phyloP scores from a whole-genome alignment of 352 stramenopile genomes.

The Aphanomyces invadans region DNA sequence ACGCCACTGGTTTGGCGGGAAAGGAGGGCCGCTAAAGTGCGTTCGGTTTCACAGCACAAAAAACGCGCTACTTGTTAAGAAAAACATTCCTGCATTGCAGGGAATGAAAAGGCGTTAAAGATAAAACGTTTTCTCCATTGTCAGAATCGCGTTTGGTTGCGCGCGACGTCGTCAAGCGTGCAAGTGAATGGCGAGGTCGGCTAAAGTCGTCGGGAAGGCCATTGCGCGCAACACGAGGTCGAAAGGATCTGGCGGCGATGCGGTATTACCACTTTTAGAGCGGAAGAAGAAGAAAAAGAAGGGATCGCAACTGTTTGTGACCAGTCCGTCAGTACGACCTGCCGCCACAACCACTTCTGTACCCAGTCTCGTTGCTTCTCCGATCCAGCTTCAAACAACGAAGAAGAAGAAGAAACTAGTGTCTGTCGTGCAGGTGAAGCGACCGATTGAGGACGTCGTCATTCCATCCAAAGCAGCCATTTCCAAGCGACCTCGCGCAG shows the following conservation, averaged over 20 bases:
- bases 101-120: neutral
- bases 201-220: neutral
- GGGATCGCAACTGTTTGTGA: neutral
- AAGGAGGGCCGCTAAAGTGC: neutral
- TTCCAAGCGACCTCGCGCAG: neutral
- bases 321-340: neutral
- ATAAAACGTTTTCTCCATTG: neutral
- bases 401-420: neutral
- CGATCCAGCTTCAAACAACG: neutral
- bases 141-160: no score
- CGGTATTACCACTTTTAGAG: no score
- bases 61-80: neutral
- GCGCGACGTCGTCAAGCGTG: no score
- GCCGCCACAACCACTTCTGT: neutral
- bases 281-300: slow-evolving; percentile 9
- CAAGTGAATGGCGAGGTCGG: no score
- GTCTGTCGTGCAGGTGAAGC: neutral
- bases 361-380: no score
- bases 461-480: no score
- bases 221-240: neutral
- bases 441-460: neutral
- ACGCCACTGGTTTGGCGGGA: neutral
- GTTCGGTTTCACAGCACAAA: neutral
- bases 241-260: neutral
- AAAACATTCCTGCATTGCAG: neutral